These are phyloP conservation scores for Sesbania bispinosa DNA, from an alignment of 306 rosid species.

Conservation along the genomic window DNA sequence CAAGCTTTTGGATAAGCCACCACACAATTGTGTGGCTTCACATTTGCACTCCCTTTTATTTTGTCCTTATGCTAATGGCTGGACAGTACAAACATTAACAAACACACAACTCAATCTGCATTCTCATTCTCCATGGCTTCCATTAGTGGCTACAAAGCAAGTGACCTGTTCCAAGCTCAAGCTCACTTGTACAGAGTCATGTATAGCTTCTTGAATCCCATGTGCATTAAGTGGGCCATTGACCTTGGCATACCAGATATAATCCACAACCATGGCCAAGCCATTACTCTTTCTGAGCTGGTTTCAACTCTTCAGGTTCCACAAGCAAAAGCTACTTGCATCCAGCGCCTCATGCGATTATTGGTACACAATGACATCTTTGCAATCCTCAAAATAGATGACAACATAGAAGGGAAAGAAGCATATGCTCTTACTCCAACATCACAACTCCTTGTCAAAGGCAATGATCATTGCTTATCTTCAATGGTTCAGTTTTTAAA, in stretches of 20 bases:
- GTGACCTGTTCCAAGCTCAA: neutral
- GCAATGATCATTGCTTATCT: neutral
- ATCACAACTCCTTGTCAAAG: neutral
- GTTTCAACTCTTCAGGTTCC: neutral
- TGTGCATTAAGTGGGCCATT: slow-evolving; percentile 1
- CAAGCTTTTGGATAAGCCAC: no score
- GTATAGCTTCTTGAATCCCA: slow-evolving; percentile 1
- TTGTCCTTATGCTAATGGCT: no score
- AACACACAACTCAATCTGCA: neutral
- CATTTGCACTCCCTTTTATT: no score
- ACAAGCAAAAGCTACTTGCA: neutral
- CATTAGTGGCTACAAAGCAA: neutral
- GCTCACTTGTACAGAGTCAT: neutral
- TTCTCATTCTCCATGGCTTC: neutral
- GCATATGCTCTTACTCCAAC: neutral
- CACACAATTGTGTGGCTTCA: no score
- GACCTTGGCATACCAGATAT: no score
- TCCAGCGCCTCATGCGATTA: neutral
- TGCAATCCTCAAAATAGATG: neutral
- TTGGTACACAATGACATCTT: neutral
- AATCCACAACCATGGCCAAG: neutral
- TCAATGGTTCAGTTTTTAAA: neutral
- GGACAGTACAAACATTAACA: neutral
- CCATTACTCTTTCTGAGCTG: neutral
- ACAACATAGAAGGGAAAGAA: neutral